Conservation (phyloP, 106 monocot genomes). For the Dendrobium officinale region DNA sequence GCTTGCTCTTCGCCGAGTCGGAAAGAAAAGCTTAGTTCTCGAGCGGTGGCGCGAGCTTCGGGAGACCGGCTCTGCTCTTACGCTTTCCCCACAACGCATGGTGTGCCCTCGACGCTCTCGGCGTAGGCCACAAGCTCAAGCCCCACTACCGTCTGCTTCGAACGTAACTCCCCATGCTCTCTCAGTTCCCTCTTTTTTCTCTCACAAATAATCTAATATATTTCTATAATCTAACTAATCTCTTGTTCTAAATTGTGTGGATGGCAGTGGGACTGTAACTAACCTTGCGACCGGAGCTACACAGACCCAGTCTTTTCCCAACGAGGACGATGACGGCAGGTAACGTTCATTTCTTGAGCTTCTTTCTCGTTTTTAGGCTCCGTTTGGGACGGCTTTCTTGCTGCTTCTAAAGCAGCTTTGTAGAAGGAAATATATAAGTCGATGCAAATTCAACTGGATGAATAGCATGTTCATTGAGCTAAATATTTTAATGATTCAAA, state of each 20-base stretch:
- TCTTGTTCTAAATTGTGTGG: neutral
- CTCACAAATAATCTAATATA: too few relatives aligned
- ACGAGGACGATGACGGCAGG: neutral
- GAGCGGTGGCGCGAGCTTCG: constrained; percentile 10
- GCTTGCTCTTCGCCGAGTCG: neutral
- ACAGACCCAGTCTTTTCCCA: neutral
- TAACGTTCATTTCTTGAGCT: neutral
- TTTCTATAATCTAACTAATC: neutral
- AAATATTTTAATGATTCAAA: too few relatives aligned
- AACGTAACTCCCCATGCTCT: neutral
- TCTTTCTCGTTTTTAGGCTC: neutral
- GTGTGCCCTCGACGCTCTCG: constrained; percentile 17
- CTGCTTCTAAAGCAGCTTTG: neutral
- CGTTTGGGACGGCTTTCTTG: too few relatives aligned
- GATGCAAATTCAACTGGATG: too few relatives aligned
- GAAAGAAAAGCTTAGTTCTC: constrained; percentile 7
- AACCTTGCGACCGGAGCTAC: neutral
- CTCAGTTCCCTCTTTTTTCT: too few relatives aligned
- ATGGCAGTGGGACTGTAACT: neutral
- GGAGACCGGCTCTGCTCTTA: neutral
- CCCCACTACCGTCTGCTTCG: neutral
- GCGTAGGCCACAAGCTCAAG: constrained; percentile 8
- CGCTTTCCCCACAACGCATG: constrained; percentile 8
- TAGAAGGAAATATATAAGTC: too few relatives aligned
- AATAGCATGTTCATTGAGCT: too few relatives aligned